Evolutionary conservation across 164 flowering plant genomes (phyloP).

Genomic region (Macadamia tetraphylla): DNA sequence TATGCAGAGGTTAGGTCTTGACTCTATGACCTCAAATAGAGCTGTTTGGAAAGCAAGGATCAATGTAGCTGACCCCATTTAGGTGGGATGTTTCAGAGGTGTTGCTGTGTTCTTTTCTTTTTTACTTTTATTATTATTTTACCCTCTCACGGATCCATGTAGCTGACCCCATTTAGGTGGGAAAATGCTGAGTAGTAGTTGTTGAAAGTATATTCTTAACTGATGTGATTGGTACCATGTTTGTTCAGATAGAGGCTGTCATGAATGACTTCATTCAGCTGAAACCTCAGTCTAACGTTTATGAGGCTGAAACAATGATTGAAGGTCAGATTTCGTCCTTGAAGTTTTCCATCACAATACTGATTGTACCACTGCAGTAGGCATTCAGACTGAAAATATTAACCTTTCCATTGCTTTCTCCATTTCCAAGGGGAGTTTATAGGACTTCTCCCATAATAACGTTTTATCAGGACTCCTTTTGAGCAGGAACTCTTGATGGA

Average conservation of each 20-base stretch:
- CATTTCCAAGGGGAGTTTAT: background rate
- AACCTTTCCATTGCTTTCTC: background rate
- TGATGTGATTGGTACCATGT: slow-evolving; percentile 7
- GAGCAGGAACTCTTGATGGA: slow-evolving; percentile 80
- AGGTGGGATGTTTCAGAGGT: no score
- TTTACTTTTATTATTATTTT: no score
- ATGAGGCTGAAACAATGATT: slow-evolving; percentile 93
- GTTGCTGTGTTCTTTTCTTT: no score
- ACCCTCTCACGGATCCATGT: no score
- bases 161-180: no score
- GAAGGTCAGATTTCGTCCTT: slow-evolving; percentile 55
- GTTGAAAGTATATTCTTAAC: background rate
- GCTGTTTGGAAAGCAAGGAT: no score
- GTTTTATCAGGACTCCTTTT: slow-evolving; percentile 7
- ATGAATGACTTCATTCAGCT: slow-evolving; percentile 94
- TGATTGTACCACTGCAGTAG: background rate
- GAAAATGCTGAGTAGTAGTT: no score
- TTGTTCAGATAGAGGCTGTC: slow-evolving; percentile 79
- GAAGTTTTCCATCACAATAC: background rate
- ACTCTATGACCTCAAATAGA: no score
- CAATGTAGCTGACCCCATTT: no score
- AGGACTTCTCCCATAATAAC: background rate
- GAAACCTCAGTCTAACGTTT: slow-evolving; percentile 72
- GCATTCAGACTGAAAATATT: background rate
- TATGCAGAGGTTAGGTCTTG: no score